phyloP scores from a whole-genome alignment of 306 rosid species.

The Pterocarpus santalinus region DNA sequence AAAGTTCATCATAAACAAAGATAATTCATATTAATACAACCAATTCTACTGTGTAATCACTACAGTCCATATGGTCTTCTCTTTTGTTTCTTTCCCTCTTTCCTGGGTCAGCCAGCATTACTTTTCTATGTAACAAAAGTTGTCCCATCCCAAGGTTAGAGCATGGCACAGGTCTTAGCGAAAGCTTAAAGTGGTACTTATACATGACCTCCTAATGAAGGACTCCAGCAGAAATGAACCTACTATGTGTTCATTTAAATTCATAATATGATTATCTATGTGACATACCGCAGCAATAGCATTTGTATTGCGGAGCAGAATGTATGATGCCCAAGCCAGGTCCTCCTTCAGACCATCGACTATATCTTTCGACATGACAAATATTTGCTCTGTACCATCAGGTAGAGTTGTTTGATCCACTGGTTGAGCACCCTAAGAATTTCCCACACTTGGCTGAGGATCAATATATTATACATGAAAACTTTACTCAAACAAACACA shows the following conservation, averaged over 20 bases:
- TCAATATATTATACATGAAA: conserved; percentile 24
- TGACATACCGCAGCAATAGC: conserved; percentile 69
- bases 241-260: conserved; percentile 1
- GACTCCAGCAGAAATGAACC: conserved; percentile 13
- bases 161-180: neutral
- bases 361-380: conserved; percentile 69
- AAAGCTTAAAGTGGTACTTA: conserved; percentile 19
- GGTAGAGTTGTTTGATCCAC: conserved; percentile 74
- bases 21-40: neutral
- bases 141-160: conserved; percentile 9
- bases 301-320: conserved; percentile 82
- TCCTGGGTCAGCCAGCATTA: neutral
- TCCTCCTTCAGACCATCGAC: conserved; percentile 72
- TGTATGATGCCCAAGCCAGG: conserved; percentile 90
- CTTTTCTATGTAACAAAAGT: neutral
- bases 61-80: neutral
- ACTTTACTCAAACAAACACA: neutral
- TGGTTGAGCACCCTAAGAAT: conserved; percentile 77
- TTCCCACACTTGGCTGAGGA: conserved; percentile 23
- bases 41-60: neutral
- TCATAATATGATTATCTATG: conserved; percentile 21
- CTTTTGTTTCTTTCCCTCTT: conserved; percentile 5
- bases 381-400: conserved; percentile 74
- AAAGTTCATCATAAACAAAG: neutral
- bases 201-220: neutral